These are phyloP conservation scores for Naganishia sp. DNA, from an alignment of 1,284 basidiomycete species.

Conservation along the genomic window DNA sequence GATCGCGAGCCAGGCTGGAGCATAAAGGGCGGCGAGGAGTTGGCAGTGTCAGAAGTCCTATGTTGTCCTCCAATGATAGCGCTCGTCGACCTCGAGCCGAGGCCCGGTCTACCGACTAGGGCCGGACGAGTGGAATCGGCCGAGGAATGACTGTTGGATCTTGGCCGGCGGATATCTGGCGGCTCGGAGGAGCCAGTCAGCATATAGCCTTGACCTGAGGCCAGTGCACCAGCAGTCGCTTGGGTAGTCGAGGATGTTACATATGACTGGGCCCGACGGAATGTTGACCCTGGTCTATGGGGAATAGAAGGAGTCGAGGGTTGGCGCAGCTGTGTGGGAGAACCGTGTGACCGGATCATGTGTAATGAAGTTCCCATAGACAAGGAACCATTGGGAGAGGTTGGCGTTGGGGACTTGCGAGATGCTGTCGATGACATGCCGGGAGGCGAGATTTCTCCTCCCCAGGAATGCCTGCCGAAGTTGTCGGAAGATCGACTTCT, in stretches of 20 bases:
- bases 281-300: not conserved
- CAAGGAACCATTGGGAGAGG: not conserved
- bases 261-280: slow-evolving; percentile 26
- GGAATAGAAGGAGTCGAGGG: not conserved
- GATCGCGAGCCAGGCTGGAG: not conserved
- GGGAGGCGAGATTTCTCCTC: not conserved
- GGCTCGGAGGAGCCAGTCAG: slow-evolving; percentile 6
- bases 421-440: not conserved
- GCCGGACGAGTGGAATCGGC: not conserved
- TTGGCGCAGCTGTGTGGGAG: slow-evolving; percentile 4
- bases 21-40: not conserved
- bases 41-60: not conserved
- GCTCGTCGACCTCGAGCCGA: slow-evolving; percentile 2
- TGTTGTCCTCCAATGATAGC: not conserved
- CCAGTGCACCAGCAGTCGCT: slow-evolving; percentile 9
- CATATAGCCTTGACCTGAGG: slow-evolving; percentile 14
- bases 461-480: not conserved
- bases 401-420: slow-evolving; percentile 5
- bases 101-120: slow-evolving; percentile 1
- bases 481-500: too few relatives aligned
- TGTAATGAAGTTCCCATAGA: not conserved
- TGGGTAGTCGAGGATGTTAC: slow-evolving; percentile 19
- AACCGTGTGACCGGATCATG: not conserved
- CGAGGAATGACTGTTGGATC: slow-evolving; percentile 16
- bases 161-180: slow-evolving; percentile 12